Base-by-base conservation (phyloP, 306 rosid species). In the Aeschynomene evenia region DNA sequence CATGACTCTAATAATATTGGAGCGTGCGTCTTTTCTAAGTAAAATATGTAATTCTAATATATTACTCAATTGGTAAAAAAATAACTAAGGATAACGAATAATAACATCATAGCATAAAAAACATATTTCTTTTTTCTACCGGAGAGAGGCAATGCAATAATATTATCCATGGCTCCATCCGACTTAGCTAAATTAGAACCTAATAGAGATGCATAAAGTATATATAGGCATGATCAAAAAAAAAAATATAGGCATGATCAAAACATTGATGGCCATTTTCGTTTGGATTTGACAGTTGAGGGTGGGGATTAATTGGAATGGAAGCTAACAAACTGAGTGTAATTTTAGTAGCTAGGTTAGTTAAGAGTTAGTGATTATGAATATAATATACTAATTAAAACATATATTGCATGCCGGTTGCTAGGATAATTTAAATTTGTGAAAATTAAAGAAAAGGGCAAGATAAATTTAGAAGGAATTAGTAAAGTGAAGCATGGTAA, bases 341-440 rank as follows among this genome's bases (percentile, higher is more conserved):
- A 26, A 29, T 65, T 28, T 64, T 24, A 48, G 56, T 45, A 23
- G 26, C 60, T 3, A 29, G 4, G 26, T n/a, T 15, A 14, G n/a
- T n/a, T n/a, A 69, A 26, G 26, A 69, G 20, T 14, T 18, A 16
- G 31, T 28, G 10, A 26, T 11, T 20, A 50, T 3, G 10, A 26
- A 19, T 20, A 50, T 3, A 18, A 4, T 16, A 57, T 28, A 28
- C 6, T 3, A 34, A 54, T 14, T 36, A 61, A 16, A 37, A 15
- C 24, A 31, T 15, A 14, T n/a, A 54, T 34, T 70, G n/a, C n/a
- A n/a, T n/a, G 68, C 68, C 63, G 76, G 83, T 61, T 65, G 76
- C 62, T 68, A 69, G 64, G 13, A 55, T 46, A 64, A 63, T 63
- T 55, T 2, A 36, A 54, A 20, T 13, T 24, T 42, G 56, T 4